Evolutionary conservation across 2,329 filamentous ascomycete genomes (phyloP), one percentile per base, ranked within the genome.

Genomic region (Metarhizium rileyi): DNA sequence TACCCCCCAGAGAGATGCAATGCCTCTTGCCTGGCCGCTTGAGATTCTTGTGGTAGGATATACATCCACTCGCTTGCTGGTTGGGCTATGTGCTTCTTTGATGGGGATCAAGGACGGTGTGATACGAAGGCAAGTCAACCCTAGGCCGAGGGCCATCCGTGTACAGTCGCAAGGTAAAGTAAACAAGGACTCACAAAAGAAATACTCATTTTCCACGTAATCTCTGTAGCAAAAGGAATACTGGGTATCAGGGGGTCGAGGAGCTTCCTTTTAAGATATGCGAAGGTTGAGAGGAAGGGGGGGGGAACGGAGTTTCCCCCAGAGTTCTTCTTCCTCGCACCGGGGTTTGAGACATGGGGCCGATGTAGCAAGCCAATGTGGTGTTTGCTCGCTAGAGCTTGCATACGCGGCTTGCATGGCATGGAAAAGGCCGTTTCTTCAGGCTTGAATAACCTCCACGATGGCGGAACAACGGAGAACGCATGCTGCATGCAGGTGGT

Each of bases 61-160:
- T 66, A 62, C 63, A 66, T 66, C 50, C 55, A 57, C 53, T 20
- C 48, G 46, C 16, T 33, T 27, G 23, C 3, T 20, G 5, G 7
- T 16, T 42, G 35, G 8, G 38, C n/a, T 20, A 8, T 18, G 18
- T 38, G 18, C 16, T 38, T 36, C 9, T 16, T 14, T 7, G 10
- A 42, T 18, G 16, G n/a, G 35, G 35, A 25, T 20, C 9, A 42
- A 14, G 22, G 22, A 42, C 16, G 38, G 5, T 42, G 18, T 25
- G 22, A 42, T 9, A 20, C n/a, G 10, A 42, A n/a, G 38, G 20
- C 18, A 10, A 25, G 38, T 25, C 38, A 42, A 33, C 22, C 22
- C 20, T 20, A 14, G 20, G 38, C n/a, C 22, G 22, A 42, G 18
- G 38, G 38, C 38, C 38, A 42, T 18, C 18, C 35, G 35, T n/a